A percentile compares a stretch with the other conserved stretches of the same genome.
phyloP scores from a whole-genome alignment of 208 protist genomes.

The Acanthamoeba castellanii region DNA sequence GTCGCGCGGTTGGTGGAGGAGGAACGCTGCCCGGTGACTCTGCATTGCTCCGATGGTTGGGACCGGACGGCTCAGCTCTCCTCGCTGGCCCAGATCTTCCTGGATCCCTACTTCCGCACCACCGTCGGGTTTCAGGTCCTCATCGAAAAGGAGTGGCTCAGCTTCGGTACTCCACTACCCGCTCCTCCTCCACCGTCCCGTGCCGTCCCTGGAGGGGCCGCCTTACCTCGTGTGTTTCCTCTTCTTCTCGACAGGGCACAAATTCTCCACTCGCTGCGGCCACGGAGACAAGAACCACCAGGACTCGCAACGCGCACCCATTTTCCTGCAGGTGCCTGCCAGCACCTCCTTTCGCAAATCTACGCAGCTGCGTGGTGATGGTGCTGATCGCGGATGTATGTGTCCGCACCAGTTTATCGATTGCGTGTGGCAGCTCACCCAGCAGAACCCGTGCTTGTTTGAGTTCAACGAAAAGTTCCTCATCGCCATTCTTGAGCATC shows the following conservation, averaged over 20 bases:
- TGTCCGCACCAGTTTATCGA: constrained; percentile 89
- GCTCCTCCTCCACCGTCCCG: neutral
- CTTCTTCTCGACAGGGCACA: constrained; percentile 90
- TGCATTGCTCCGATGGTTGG: constrained; percentile 93
- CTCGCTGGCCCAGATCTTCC: constrained; percentile 89
- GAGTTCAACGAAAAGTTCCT: constrained; percentile 95
- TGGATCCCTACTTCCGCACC: constrained; percentile 94
- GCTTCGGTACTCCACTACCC: constrained; percentile 11
- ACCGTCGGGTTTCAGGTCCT: constrained; percentile 91
- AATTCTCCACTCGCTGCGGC: constrained; percentile 92
- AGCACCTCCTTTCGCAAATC: neutral
- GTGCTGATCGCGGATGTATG: neutral
- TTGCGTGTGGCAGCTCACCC: constrained; percentile 94
- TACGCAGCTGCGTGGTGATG: too few relatives aligned
- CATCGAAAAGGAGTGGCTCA: constrained; percentile 94
- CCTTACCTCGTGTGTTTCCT: neutral
- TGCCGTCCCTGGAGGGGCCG: neutral
- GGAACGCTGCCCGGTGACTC: neutral
- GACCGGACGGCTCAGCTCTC: constrained; percentile 93
- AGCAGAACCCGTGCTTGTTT: constrained; percentile 94
- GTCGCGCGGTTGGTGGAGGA: neutral
- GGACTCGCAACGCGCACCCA: constrained; percentile 88
- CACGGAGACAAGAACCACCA: constrained; percentile 72
- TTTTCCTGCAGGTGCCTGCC: constrained; percentile 93
- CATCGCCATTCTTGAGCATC: constrained; percentile 90